These are phyloP conservation scores for Pleurotus salmoneostramineus DNA, from an alignment of 768 basidiomycete genomes.

Conservation along the genomic window DNA sequence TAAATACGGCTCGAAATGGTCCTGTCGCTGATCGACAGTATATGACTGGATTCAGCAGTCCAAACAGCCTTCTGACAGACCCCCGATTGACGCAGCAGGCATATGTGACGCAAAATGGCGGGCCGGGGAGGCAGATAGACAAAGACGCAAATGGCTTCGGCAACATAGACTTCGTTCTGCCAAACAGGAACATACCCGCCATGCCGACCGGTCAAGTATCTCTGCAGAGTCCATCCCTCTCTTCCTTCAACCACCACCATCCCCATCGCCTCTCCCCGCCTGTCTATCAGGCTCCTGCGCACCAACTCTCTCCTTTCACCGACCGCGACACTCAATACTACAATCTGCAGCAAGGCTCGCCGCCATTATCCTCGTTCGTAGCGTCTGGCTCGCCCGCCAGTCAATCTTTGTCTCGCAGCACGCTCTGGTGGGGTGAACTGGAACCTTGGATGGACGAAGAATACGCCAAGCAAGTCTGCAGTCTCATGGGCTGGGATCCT, in stretches of 20 bases:
- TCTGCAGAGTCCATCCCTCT: constrained; percentile 22
- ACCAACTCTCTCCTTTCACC: constrained; percentile 5
- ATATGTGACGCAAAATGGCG: constrained; percentile 1
- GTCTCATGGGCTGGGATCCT: constrained; percentile 84
- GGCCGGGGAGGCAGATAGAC: background rate
- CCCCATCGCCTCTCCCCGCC: constrained; percentile 31
- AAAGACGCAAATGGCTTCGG: constrained; percentile 1
- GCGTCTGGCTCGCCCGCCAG: constrained; percentile 16
- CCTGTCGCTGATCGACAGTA: constrained; percentile 3
- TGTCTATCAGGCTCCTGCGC: constrained; percentile 20
- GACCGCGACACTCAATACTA: constrained; percentile 8
- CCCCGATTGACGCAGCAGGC: background rate
- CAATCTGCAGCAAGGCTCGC: constrained; percentile 9
- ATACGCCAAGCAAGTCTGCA: constrained; percentile 86
- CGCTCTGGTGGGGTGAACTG: constrained; percentile 84
- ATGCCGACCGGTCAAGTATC: constrained; percentile 22
- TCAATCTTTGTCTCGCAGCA: constrained; percentile 41
- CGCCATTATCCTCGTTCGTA: constrained; percentile 19
- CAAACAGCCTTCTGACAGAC: background rate
- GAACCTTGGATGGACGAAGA: constrained; percentile 98
- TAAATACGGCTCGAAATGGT: constrained; percentile 19
- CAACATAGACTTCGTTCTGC: constrained; percentile 15
- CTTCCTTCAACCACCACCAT: constrained; percentile 43
- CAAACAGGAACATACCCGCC: constrained; percentile 40
- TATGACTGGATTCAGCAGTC: background rate